Base-by-base conservation (phyloP, 2,329 filamentous ascomycete genomes). In the Phialophora verrucosa region DNA sequence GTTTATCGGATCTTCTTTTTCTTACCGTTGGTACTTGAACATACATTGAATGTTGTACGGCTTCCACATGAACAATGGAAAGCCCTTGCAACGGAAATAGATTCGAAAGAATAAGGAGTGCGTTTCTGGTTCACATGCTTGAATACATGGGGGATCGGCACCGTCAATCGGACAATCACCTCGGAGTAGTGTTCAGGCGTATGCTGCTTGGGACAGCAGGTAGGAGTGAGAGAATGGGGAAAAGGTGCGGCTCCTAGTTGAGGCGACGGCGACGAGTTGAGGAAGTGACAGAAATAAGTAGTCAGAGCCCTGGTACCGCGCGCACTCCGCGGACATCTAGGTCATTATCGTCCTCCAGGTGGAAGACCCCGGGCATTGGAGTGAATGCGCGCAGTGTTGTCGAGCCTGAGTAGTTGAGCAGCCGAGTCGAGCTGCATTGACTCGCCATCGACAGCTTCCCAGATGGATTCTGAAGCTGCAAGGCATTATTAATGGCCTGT, bases 131-230 rank as follows among this genome's bases (percentile, higher is more conserved):
- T 27, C 49, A 51, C 20, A 7, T 51, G 10, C 49, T 27, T 23
- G 49, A 17, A 20, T n/a, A 20, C 5, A 44, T 20, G 17, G 38
- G 6, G 38, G 38, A 2, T 8, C 3, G 2, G 49, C 23, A 10
- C 25, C 49, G 49, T 51, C 20, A 51, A 23, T 23, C 49, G 49
- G 49, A 8, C 49, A 51, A 8, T 51, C 49, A 12, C 49, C 49
- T 51, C 20, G 17, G 20, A 49, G 20, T 20, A 35, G 32, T 35
- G 38, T 44, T 8, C 38, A 8, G 14, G 38, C 38, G 5, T 1
- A 17, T n/a, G 38, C 38, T 42, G 12, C 35, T n/a, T 42, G 38
- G 38, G 14, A 42, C 38, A 42, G 38, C 17, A 20, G 38, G 38
- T 6, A 8, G 38, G 6, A n/a, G 38, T 44, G 38, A n/a, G 38